phyloP scores from a whole-genome alignment of 345 rosid species.

The Cardamine occulta region DNA sequence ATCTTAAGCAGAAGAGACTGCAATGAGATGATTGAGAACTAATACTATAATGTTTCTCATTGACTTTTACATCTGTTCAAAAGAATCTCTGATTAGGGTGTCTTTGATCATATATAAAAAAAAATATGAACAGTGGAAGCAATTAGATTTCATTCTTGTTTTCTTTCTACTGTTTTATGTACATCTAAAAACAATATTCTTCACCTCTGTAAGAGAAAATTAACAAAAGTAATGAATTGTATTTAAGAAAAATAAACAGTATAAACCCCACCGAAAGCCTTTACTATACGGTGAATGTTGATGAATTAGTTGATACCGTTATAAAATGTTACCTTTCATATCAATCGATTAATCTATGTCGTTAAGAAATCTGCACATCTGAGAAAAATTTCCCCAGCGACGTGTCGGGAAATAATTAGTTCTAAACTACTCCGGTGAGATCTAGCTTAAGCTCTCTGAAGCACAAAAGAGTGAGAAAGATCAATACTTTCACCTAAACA shows the following conservation, averaged over 20 bases:
- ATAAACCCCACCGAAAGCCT: neutral
- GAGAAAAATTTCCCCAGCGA: neutral
- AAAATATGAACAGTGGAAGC: neutral
- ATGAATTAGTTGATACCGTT: conserved; percentile 14
- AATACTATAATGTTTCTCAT: neutral
- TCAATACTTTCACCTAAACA: conserved; percentile 6
- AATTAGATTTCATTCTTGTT: neutral
- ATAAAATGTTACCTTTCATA: neutral
- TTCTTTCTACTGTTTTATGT: conserved; percentile 5
- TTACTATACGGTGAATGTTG: conserved; percentile 11
- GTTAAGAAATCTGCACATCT: conserved; percentile 23
- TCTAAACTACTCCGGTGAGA: conserved; percentile 35
- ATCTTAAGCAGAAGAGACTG: neutral
- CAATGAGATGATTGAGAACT: no score
- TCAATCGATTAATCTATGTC: neutral
- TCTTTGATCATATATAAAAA: neutral
- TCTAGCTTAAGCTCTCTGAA: conserved; percentile 15
- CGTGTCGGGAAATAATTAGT: conserved; percentile 7
- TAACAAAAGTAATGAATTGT: neutral
- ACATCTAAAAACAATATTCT: neutral
- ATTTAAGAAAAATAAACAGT: neutral
- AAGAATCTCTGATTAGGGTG: no score
- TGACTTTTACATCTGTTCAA: neutral
- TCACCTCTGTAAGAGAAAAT: neutral
- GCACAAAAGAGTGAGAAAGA: neutral